Percentiles rank a stretch among this genome's conserved stretches.
Evolutionary conservation across 306 rosid species (phyloP).

Genomic region (Vigna unguiculata): DNA sequence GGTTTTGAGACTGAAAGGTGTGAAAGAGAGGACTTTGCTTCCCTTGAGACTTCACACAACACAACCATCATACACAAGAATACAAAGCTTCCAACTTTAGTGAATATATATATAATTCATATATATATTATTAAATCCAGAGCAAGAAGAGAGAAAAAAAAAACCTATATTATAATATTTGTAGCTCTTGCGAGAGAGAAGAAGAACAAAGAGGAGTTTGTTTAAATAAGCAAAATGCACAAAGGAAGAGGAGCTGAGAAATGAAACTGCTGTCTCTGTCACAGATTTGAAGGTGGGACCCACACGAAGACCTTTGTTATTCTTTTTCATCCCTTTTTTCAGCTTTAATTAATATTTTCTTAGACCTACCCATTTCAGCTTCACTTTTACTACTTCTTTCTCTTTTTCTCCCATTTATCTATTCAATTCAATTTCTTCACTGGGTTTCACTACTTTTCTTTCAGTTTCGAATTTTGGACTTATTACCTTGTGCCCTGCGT

Average conservation of each 20-base stretch:
- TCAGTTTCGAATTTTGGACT: conserved; percentile 38
- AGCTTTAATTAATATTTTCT: conserved; percentile 54
- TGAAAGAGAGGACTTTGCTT: conserved; percentile 72
- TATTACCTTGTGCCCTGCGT: conserved; percentile 23
- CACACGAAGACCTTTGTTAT: conserved; percentile 76
- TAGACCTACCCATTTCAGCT: conserved; percentile 53
- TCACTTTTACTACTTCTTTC: conserved; percentile 49
- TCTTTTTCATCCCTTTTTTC: conserved; percentile 57
- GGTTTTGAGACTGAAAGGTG: conserved; percentile 72
- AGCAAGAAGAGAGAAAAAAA: conserved; percentile 17
- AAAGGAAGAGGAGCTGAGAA: conserved; percentile 45
- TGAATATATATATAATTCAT: conserved; percentile 31
- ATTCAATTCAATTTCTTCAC: conserved; percentile 20
- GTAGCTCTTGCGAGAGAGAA: conserved; percentile 39
- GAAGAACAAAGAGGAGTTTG: conserved; percentile 40
- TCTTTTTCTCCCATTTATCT: background rate
- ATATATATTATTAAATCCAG: conserved; percentile 35
- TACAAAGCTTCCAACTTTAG: conserved; percentile 70
- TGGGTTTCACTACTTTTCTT: background rate
- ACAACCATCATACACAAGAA: conserved; percentile 56
- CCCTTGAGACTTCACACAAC: conserved; percentile 75
- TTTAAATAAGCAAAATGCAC: conserved; percentile 59
- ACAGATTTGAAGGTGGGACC: conserved; percentile 83
- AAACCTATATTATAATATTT: conserved; percentile 22
- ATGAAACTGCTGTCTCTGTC: conserved; percentile 84